Evolutionary conservation across 306 rosid genomes (phyloP), one percentile per base, ranked within the genome.

Genomic region (Benincasa hispida): DNA sequence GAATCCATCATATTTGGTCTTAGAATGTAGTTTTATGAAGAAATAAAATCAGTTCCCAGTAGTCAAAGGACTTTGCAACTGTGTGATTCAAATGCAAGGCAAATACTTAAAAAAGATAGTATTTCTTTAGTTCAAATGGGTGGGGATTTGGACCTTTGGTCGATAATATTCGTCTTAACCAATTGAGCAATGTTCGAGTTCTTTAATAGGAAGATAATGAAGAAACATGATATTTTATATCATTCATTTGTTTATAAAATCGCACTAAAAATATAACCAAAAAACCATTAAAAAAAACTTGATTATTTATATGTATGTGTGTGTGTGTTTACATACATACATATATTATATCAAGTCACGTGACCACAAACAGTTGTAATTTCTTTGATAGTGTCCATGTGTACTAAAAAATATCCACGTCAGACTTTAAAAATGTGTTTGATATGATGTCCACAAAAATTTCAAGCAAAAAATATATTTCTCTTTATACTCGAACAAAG

Each of bases 401-500:
- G 45, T 17, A 34, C 30, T 6, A 21, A 59, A 59, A 28, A 37
- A 22, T 39, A 66, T 37, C 73, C 73, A 66, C 25, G 21, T 10
- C 73, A 72, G 22, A 12, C 50, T 21, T 48, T 24, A 39, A 67
- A 32, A 67, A 67, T n/a, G n/a, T 66, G 53, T 21, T 37, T n/a
- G 53, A 67, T 12, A 17, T 21, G n/a, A n/a, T 21, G 51, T 66
- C 0, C 50, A 65, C 35, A 8, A 24, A 69, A 69, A 3, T 24
- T 69, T 41, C 56, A 42, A 42, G 18, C n/a, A 70, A 54, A 45
- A 25, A 19, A 34, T 4, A 10, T 17, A 2, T 47, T 18, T 50
- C 25, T 69, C 18, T n/a, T 25, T 48, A 68, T 18, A 27, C 5
- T 47, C 17, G 3, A 70, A 70, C 77, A 75, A 79, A 82, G 81